A percentile compares a stretch with the other conserved stretches of the same genome.
phyloP scores from a whole-genome alignment of 2,329 filamentous ascomycete genomes.

The Hirsutella rhossiliensis region DNA sequence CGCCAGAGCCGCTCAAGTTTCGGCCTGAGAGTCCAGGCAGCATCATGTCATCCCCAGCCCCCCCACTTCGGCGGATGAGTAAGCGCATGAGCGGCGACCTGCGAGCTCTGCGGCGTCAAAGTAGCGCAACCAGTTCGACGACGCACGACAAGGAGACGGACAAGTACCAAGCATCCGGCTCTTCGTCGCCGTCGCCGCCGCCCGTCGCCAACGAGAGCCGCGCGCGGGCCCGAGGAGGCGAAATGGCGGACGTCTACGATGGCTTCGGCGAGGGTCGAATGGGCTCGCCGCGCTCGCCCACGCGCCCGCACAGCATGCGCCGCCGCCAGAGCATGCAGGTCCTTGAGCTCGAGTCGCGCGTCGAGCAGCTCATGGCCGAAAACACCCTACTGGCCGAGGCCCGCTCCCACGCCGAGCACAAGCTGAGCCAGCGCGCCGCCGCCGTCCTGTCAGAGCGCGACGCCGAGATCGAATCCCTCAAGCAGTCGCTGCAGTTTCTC shows the following conservation, averaged over 20 bases:
- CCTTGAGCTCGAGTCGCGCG: constrained; percentile 74
- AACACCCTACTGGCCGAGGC: constrained; percentile 70
- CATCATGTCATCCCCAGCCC: constrained; percentile 28
- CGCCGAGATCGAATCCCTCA: constrained; percentile 73
- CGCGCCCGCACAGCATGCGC: constrained; percentile 88
- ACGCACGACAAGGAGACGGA: constrained; percentile 7
- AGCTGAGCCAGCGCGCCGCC: constrained; percentile 52
- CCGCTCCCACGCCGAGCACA: constrained; percentile 55
- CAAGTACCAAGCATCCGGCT: constrained; percentile 1
- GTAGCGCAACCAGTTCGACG: constrained; percentile 6
- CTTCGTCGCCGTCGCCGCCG: constrained; percentile 26
- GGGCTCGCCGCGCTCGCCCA: constrained; percentile 82
- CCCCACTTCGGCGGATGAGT: constrained; percentile 59
- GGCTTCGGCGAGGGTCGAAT: constrained; percentile 82
- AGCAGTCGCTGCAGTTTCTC: constrained; percentile 65
- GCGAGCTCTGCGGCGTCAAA: constrained; percentile 24
- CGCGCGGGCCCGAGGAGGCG: constrained; percentile 47
- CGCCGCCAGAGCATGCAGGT: constrained; percentile 96
- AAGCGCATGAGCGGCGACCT: constrained; percentile 65
- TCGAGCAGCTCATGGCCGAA: constrained; percentile 77
- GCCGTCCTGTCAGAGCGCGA: constrained; percentile 70
- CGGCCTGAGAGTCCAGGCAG: constrained; percentile 52
- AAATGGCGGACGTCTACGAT: constrained; percentile 91
- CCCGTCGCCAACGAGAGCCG: constrained; percentile 81
- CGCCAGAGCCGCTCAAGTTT: constrained; percentile 20